Base-by-base conservation (phyloP, 2,329 filamentous ascomycete genomes). In the Clonostachys solani region DNA sequence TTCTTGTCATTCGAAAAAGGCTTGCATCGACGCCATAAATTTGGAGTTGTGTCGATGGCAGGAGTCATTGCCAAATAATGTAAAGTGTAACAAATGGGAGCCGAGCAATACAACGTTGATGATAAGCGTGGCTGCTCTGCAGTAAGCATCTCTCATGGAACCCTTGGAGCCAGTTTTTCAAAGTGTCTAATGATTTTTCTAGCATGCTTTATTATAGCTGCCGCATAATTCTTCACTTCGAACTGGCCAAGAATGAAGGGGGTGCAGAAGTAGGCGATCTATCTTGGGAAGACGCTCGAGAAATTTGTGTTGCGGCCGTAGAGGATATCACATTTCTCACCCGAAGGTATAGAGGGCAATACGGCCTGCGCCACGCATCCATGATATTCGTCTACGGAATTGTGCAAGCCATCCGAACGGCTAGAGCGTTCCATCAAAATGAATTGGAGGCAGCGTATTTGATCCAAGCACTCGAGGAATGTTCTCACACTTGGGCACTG, bases 361-460 rank as follows among this genome's bases (percentile, higher is more conserved):
- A 57, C 9, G 53, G 52, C 4, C 47, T 61, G 1, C 42, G 47
- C 7, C 50, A 60, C 5, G 49, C 51, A 3, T 53, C 57, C 0
- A 46, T 61, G 5, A 53, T 59, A 2, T 49, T 61, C 5, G 51
- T 58, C 0, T 61, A 61, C 29, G 55, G 48, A 1, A 48, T 54
- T 5, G 56, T 57, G 3, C 56, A 59, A 41, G 57, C 56, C 2
- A 52, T 47, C 5, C 52, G 52, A 10, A 46, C 52, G 1, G 45
- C 23, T 18, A 51, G 44, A 49, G 43, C 43, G 17, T 37, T 44
- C 23, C 42, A 44, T 29, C 6, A 44, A 33, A 42, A 41, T 17
- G 12, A 18, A 43, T 5, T 37, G 43, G 43, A 45, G 34, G 34
- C 34, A 13, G 19, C 12, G 5, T 37, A 45, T 38, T 23, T 45